Evolutionary conservation across 148 eudicot genomes (phyloP), one percentile per base, ranked within the genome.

Genomic region (Dysphania ambrosioides): DNA sequence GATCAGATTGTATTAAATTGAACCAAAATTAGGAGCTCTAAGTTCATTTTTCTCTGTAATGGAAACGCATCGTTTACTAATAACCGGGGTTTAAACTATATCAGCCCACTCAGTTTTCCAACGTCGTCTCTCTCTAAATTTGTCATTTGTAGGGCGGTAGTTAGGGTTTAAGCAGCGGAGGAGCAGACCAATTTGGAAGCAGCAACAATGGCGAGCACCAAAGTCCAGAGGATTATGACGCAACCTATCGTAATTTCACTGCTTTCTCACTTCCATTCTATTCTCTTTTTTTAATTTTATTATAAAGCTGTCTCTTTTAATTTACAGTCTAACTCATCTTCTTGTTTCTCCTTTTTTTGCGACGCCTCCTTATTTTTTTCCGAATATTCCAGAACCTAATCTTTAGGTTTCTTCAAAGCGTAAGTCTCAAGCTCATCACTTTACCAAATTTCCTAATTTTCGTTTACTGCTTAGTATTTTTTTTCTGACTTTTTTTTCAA

Each of bases 161-260:
- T 16, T 18, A n/a, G 57, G 30, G 58, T 21, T 24, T 24, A 36
- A 36, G 40, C 40, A 36, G 40, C 53, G 3, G 53, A 18, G 1
- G 53, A 30, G 23, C 27, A 27, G 21, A 23, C 13, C 69, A 73
- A 32, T n/a, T 38, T 40, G 30, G 1, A 51, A 44, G 27, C 72
- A 71, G 66, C 80, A 81, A 79, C 72, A 76, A 84, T 84, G 87
- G 85, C 87, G 81, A 82, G 79, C 79, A 76, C 83, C 44, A 84
- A 82, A 79, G 87, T 84, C 16, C 87, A 84, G 85, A 36, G 83
- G 71, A 84, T 84, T 73, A 84, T 84, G 87, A 84, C 87, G 57
- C 87, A 84, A 49, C 87, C 87, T 60, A 84, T 84, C 7, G 83
- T 83, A 73, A 63, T 8, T 40, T 68, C 73, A 24, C 55, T 16